These are phyloP conservation scores for Schizochytrium sp. DNA, from an alignment of 108 stramenopile genomes.

Conservation along the genomic window DNA sequence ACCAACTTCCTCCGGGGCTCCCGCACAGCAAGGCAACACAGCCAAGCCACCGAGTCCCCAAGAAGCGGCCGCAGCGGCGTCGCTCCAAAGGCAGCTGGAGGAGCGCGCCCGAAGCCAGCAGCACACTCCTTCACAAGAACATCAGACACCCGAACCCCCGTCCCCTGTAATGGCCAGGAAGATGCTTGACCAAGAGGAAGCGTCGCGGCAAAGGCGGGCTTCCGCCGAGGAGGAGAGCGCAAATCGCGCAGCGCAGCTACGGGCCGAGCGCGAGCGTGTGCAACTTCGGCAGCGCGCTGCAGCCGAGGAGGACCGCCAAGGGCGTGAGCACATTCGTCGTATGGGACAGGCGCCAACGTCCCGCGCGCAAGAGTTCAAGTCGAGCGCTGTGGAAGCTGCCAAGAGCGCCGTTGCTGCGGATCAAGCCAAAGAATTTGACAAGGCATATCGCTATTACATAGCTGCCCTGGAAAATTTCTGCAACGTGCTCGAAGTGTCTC, in stretches of 20 bases:
- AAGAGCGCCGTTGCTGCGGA: background rate
- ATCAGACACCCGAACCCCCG: background rate
- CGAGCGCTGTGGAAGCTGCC: background rate
- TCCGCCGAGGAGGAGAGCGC: background rate
- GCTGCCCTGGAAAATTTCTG: background rate
- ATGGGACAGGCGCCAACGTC: background rate
- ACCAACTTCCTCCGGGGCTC: background rate
- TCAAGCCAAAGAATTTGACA: background rate
- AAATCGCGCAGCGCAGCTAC: background rate
- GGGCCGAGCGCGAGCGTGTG: background rate
- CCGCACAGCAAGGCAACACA: background rate
- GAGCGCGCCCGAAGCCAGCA: background rate
- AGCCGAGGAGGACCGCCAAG: background rate
- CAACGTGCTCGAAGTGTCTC: background rate
- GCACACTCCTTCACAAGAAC: background rate
- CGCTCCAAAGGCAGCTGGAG: background rate
- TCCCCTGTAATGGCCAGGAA: background rate
- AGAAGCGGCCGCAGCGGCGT: background rate
- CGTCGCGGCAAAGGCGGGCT: background rate
- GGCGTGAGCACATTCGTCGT: background rate
- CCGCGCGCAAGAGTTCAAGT: background rate
- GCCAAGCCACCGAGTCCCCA: background rate
- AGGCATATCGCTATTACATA: background rate
- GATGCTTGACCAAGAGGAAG: background rate
- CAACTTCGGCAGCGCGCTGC: background rate